Evolutionary conservation across 2,329 filamentous ascomycete genomes (phyloP).

Genomic region (Pseudogymnoascus sp.): DNA sequence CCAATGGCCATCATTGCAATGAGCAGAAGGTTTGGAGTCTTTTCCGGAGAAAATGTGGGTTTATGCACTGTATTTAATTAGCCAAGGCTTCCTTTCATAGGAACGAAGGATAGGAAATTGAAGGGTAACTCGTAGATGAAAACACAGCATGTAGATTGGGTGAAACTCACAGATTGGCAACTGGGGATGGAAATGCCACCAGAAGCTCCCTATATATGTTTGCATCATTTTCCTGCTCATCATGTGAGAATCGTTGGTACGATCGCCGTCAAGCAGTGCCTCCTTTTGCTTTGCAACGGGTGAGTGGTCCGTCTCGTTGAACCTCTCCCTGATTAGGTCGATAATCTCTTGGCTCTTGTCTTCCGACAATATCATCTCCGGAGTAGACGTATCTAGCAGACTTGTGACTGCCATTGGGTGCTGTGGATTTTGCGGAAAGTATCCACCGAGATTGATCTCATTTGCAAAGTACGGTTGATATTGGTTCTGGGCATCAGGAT

Average conservation of each 20-base stretch:
- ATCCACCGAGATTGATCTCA: constrained; percentile 43
- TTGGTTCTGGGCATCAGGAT: constrained; percentile 43
- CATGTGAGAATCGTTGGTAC: constrained; percentile 54
- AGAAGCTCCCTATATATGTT: constrained; percentile 86
- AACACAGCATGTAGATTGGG: background rate
- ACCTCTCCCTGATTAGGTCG: constrained; percentile 70
- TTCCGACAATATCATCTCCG: constrained; percentile 74
- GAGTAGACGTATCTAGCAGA: constrained; percentile 69
- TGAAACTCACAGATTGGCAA: constrained; percentile 58
- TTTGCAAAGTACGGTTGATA: constrained; percentile 45
- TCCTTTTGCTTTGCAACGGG: constrained; percentile 68
- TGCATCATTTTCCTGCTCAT: constrained; percentile 93
- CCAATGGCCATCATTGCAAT: constrained; percentile 89
- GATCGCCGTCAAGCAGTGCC: constrained; percentile 68
- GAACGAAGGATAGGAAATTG: background rate
- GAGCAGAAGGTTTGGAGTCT: constrained; percentile 74
- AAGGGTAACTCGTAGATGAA: background rate
- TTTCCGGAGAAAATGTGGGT: constrained; percentile 84
- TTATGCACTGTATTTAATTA: constrained; percentile 54
- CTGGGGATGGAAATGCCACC: constrained; percentile 90
- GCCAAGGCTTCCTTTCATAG: background rate
- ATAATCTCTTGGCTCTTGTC: constrained; percentile 79
- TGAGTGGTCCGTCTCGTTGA: constrained; percentile 71
- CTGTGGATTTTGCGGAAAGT: constrained; percentile 50
- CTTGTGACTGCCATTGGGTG: constrained; percentile 88